phyloP scores from a whole-genome alignment of 805 yeast genomes.

The Citeromyces nyonsensis region DNA sequence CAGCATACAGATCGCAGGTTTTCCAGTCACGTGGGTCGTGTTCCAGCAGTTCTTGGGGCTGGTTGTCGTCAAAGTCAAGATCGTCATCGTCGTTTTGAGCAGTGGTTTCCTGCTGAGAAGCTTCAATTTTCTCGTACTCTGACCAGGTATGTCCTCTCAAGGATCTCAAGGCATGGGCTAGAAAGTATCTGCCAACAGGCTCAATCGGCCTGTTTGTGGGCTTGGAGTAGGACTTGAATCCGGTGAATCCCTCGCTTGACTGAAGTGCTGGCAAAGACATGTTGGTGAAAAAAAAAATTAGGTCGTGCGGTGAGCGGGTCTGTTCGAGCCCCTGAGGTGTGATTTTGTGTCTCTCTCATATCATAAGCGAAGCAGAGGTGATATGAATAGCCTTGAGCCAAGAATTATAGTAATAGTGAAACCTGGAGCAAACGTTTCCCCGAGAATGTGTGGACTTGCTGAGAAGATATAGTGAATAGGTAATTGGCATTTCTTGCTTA shows the following conservation, averaged over 20 bases:
- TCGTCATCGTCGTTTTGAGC: conserved; percentile 51
- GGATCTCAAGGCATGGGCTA: conserved; percentile 93
- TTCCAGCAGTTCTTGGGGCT: conserved; percentile 48
- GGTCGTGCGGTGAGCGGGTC: background rate
- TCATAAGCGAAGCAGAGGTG: background rate
- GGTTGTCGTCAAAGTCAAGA: conserved; percentile 63
- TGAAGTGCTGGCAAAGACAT: conserved; percentile 39
- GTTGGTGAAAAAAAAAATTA: conserved; percentile 1
- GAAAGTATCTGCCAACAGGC: conserved; percentile 91
- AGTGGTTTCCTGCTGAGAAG: conserved; percentile 66
- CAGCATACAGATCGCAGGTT: conserved; percentile 89
- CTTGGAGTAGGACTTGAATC: conserved; percentile 32
- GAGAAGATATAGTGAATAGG: too few relatives aligned
- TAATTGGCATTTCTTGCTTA: too few relatives aligned
- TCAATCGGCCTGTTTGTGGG: conserved; percentile 74
- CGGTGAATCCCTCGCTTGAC: conserved; percentile 34
- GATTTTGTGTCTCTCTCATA: background rate
- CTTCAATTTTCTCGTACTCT: conserved; percentile 88
- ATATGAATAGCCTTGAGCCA: too few relatives aligned
- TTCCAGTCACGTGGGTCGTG: conserved; percentile 99
- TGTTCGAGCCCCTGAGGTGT: too few relatives aligned
- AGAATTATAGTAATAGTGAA: too few relatives aligned
- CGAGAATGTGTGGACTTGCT: too few relatives aligned
- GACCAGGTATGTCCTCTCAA: conserved; percentile 98
- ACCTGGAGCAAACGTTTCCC: too few relatives aligned